Base-by-base conservation (phyloP, 805 yeast species). In the Cyberlindnera mycetangii region DNA sequence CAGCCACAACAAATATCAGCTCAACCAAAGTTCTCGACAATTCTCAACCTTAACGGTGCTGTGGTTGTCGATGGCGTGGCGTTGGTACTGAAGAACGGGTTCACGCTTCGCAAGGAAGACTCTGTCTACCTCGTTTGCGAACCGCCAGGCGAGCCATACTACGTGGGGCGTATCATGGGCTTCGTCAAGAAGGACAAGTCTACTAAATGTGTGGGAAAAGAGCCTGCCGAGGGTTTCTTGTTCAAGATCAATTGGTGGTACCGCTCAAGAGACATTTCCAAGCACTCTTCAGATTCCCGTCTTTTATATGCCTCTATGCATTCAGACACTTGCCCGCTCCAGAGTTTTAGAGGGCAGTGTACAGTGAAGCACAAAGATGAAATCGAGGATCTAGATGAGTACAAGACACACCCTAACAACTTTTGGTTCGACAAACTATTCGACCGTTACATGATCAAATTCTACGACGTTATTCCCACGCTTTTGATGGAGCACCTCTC, bases 81-180 rank as follows among this genome's bases (percentile, higher is more conserved):
- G 20, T 46, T 62, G 2, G 44, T 47, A 11, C 43, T 56, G 19
- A 46, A 41, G 27, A 49, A 54, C 25, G 64, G 62, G 38, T 19
- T 45, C 20, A 30, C 32, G 3, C 28, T 69, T 9, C 53, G 52
- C 36, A 51, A 57, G 32, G 58, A 66, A 42, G 95, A 89, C 45
- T 79, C 72, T 47, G 83, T 89, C 9, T 89, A 85, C 60, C 80
- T 90, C 81, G 74, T 90, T 11, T 80, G 93, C 50, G 97, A 89
- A 62, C 96, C 96, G 1, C 89, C 96, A 0, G 93, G 96, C 2
- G 97, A 89, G 56, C 97, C 98, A 0, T 93, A 85, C 68, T 87
- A 89, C 56, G 76, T 93, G 35, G 98, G 95, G 1, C 71, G 92
- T 33, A 74, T 92, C 32, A 76, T 87, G 71, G 93, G 90, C 14